Percentiles rank a stretch among this genome's conserved stretches.
Evolutionary conservation across 1,284 basidiomycete species (phyloP).

Genomic region (Rhizoctonia solani): DNA sequence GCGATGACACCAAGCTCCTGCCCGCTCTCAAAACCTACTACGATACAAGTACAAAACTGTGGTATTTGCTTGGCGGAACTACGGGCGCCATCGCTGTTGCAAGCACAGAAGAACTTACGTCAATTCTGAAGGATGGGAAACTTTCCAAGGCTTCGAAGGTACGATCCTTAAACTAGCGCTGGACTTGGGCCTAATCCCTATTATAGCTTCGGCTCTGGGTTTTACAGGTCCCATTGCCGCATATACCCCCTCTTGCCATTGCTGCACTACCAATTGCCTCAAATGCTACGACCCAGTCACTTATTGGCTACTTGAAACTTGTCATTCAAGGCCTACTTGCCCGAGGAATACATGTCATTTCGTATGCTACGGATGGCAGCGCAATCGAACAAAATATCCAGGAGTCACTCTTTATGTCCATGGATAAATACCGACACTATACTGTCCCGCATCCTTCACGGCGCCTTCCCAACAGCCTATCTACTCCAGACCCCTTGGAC

Average conservation of each 20-base stretch:
- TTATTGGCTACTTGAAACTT: background rate
- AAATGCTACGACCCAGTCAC: constrained; percentile 33
- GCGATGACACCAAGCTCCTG: constrained; percentile 39
- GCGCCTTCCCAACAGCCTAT: background rate
- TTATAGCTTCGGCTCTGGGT: constrained; percentile 34
- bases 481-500: background rate
- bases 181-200: background rate
- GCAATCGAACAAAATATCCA: constrained; percentile 41
- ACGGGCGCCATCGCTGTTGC: constrained; percentile 39
- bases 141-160: constrained; percentile 11
- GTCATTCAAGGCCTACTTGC: constrained; percentile 31
- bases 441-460: constrained; percentile 35
- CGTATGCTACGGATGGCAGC: constrained; percentile 45
- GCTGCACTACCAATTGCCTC: constrained; percentile 22
- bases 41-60: constrained; percentile 36
- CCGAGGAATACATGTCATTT: constrained; percentile 40
- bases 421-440: background rate
- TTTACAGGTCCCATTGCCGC: constrained; percentile 39
- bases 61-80: constrained; percentile 43
- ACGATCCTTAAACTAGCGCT: background rate
- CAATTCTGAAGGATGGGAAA: too few relatives aligned
- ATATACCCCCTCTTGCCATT: constrained; percentile 25
- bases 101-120: constrained; percentile 33
- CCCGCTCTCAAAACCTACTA: constrained; percentile 40
- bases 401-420: too few relatives aligned